A percentile compares a stretch with the other conserved stretches of the same genome.
Conservation (phyloP, 2,329 filamentous ascomycete species). For the Clonostachys byssicola region DNA sequence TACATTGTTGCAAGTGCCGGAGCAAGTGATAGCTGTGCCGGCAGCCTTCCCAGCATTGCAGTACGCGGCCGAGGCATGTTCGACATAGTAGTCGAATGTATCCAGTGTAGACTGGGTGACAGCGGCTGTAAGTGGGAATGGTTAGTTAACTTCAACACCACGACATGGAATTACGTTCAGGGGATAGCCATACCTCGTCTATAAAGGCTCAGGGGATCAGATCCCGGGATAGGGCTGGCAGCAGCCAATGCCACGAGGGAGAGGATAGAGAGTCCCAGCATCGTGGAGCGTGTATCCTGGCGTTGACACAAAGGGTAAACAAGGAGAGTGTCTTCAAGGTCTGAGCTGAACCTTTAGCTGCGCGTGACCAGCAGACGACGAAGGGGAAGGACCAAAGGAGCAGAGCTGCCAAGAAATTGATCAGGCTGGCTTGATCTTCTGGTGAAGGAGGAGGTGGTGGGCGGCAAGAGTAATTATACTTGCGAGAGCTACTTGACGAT, state of each 20-base stretch:
- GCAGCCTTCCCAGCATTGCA: slow-evolving; percentile 40
- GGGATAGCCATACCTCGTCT: not conserved
- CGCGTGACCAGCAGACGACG: no score
- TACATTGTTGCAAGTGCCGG: slow-evolving; percentile 37
- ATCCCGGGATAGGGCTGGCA: slow-evolving; percentile 12
- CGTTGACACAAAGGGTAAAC: no score
- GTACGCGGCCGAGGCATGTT: slow-evolving; percentile 48
- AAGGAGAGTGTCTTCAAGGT: no score
- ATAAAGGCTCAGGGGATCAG: not conserved
- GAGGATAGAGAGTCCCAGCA: slow-evolving; percentile 16
- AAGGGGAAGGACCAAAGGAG: no score
- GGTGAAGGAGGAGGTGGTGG: no score
- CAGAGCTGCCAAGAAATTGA: no score
- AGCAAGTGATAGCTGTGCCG: slow-evolving; percentile 36
- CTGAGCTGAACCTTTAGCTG: no score
- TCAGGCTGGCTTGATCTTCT: no score
- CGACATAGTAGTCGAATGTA: slow-evolving; percentile 40
- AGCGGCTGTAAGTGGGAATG: not conserved
- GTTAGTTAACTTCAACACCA: not conserved
- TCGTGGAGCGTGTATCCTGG: slow-evolving; percentile 2
- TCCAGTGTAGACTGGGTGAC: slow-evolving; percentile 24
- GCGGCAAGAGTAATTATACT: no score
- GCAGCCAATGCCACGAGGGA: slow-evolving; percentile 15
- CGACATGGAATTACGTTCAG: slow-evolving; percentile 2
- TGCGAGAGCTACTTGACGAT: no score